These are phyloP conservation scores for Diplotaxis tenuifolia DNA, from an alignment of 345 rosid species.

Conservation along the genomic window DNA sequence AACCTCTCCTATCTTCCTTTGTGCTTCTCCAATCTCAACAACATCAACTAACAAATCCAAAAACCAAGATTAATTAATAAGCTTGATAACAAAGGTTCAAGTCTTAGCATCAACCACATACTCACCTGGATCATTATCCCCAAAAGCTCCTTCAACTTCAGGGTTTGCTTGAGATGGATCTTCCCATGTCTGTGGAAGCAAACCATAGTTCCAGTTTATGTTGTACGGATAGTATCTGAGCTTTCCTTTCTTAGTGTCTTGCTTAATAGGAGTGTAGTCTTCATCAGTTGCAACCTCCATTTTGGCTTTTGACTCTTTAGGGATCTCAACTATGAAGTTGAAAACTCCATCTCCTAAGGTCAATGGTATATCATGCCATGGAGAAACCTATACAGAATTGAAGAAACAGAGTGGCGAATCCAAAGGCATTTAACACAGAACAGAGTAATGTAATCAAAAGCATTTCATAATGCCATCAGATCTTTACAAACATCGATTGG, in stretches of 20 bases:
- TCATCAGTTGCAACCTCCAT: constrained; percentile 99
- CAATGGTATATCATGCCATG: constrained; percentile 94
- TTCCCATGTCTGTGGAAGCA: constrained; percentile 99
- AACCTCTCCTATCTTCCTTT: constrained; percentile 69
- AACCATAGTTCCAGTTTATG: constrained; percentile 95
- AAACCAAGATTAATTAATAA: background rate
- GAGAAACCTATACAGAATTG: constrained; percentile 58
- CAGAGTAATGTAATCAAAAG: constrained; percentile 18
- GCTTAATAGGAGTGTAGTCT: constrained; percentile 86
- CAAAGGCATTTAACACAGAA: constrained; percentile 1
- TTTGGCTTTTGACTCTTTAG: constrained; percentile 89
- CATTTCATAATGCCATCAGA: background rate
- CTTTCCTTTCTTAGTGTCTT: constrained; percentile 49
- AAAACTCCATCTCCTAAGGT: constrained; percentile 77
- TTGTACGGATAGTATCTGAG: constrained; percentile 54
- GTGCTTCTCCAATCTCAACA: constrained; percentile 84
- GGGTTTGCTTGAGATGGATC: constrained; percentile 81
- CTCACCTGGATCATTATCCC: constrained; percentile 98
- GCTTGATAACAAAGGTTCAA: no score
- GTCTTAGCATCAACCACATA: no score
- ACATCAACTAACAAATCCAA: constrained; percentile 64
- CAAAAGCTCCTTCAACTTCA: constrained; percentile 89
- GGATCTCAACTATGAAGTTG: constrained; percentile 85
- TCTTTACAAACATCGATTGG: background rate
- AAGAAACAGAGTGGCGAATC: background rate